phyloP scores from a whole-genome alignment of 805 yeast species.

The Candida germanica region DNA sequence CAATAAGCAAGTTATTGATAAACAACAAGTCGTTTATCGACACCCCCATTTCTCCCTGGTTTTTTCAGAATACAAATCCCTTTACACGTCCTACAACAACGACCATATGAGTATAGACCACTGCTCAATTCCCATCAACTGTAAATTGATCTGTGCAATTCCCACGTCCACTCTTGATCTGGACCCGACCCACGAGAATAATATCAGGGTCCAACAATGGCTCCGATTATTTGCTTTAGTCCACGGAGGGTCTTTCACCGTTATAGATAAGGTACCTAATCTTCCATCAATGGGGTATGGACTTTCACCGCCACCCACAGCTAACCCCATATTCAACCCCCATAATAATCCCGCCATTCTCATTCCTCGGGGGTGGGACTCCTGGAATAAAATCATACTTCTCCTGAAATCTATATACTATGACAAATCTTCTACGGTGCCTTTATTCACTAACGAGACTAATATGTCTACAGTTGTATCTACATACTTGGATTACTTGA shows the following conservation, averaged over 20 bases:
- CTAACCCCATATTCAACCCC: conserved; percentile 1
- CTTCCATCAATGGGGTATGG: neutral
- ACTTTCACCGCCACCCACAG: neutral
- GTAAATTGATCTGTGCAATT: no score
- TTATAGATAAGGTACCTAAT: neutral
- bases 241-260: conserved; percentile 23
- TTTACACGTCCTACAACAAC: conserved; percentile 1
- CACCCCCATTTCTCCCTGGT: no score
- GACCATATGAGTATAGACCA: neutral
- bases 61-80: conserved; percentile 2
- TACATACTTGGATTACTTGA: no score
- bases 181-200: conserved; percentile 14
- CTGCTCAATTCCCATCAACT: neutral
- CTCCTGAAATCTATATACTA: conserved; percentile 22
- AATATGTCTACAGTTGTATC: neutral
- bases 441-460: conserved; percentile 1
- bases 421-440: conserved; percentile 6
- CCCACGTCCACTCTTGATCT: neutral
- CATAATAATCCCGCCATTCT: conserved; percentile 11
- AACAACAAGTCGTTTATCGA: no score
- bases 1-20: no score
- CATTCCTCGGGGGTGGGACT: conserved; percentile 52
- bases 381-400: conserved; percentile 47
- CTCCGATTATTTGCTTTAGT: conserved; percentile 30
- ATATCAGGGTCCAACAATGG: conserved; percentile 31